phyloP scores from a whole-genome alignment of 2,329 filamentous ascomycete genomes.

The Microascus cirrosus region DNA sequence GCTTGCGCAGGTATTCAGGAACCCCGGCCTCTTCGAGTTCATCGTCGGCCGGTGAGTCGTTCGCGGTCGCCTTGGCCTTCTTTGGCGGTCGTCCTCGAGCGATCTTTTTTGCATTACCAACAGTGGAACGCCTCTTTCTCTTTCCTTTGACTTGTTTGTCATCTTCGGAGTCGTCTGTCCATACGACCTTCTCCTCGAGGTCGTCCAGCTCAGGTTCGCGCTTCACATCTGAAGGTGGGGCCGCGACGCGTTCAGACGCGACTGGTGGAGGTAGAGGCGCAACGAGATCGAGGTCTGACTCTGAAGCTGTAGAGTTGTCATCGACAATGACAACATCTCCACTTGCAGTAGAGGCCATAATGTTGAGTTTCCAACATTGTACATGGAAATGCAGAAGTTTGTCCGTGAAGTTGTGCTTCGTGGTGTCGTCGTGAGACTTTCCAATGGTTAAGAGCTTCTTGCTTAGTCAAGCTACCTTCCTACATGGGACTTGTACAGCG shows the following conservation, averaged over 20 bases:
- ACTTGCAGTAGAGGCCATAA: not conserved
- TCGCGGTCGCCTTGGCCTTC: conserved; percentile 10
- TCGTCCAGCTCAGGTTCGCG: not conserved
- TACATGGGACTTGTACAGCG: too few species aligned
- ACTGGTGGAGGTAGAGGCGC: not conserved
- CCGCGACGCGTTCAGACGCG: not conserved
- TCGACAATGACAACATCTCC: not conserved
- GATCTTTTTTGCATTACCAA: not conserved
- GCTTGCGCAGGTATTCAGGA: conserved; percentile 60
- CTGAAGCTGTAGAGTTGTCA: conserved; percentile 3
- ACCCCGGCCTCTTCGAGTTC: conserved; percentile 44
- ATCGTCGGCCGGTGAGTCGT: conserved; percentile 24
- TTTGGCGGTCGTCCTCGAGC: conserved; percentile 8
- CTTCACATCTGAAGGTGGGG: not conserved
- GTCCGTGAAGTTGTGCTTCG: not conserved
- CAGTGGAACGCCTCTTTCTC: conserved; percentile 13
- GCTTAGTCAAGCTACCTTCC: not conserved
- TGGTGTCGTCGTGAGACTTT: not conserved
- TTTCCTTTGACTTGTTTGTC: conserved; percentile 45
- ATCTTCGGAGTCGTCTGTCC: conserved; percentile 48
- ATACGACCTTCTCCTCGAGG: conserved; percentile 32
- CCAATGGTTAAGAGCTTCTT: not conserved
- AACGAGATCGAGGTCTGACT: not conserved
- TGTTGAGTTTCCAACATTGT: not conserved
- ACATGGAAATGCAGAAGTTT: not conserved